Conservation (phyloP, 139 green algal species). For the Pedinophyceae sp. region DNA sequence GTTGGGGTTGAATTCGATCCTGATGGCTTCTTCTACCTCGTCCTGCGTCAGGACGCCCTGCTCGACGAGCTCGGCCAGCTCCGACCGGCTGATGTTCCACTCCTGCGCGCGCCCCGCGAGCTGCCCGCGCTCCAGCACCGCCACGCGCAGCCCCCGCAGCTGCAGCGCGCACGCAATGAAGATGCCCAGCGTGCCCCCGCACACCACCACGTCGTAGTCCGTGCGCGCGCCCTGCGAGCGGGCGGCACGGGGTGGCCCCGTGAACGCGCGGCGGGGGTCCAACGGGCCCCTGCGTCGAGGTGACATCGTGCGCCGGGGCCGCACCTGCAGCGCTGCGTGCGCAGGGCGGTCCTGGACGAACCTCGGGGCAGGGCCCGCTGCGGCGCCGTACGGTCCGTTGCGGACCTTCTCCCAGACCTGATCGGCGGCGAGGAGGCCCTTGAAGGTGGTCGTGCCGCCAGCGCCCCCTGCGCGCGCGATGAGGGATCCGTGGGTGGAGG, state of each 20-base stretch:
- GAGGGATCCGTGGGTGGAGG: too few species aligned
- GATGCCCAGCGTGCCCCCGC: conserved; percentile 76
- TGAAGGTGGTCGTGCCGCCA: conserved; percentile 47
- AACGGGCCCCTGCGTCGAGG: conserved; percentile 5
- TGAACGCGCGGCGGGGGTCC: conserved; percentile 9
- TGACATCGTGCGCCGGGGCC: conserved; percentile 31
- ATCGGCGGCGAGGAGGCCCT: conserved; percentile 48
- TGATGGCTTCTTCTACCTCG: conserved; percentile 54
- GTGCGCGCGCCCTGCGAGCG: neutral
- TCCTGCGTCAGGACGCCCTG: conserved; percentile 44
- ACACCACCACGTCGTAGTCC: conserved; percentile 67
- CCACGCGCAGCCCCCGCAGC: conserved; percentile 45
- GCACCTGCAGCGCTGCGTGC: conserved; percentile 1
- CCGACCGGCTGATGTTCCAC: conserved; percentile 74
- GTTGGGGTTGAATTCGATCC: conserved; percentile 79
- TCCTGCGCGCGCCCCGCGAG: conserved; percentile 47
- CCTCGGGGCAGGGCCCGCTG: neutral
- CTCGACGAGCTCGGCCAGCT: conserved; percentile 53
- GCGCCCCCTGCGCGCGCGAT: conserved; percentile 57
- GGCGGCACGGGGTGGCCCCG: conserved; percentile 5
- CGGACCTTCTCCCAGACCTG: conserved; percentile 42
- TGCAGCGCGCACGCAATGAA: conserved; percentile 67
- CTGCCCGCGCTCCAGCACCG: conserved; percentile 69
- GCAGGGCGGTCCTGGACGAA: neutral
- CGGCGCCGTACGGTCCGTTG: conserved; percentile 6